Evolutionary conservation across 768 basidiomycete species (phyloP), one percentile per base, ranked within the genome.

Genomic region (Rhizopogon vesiculosus): DNA sequence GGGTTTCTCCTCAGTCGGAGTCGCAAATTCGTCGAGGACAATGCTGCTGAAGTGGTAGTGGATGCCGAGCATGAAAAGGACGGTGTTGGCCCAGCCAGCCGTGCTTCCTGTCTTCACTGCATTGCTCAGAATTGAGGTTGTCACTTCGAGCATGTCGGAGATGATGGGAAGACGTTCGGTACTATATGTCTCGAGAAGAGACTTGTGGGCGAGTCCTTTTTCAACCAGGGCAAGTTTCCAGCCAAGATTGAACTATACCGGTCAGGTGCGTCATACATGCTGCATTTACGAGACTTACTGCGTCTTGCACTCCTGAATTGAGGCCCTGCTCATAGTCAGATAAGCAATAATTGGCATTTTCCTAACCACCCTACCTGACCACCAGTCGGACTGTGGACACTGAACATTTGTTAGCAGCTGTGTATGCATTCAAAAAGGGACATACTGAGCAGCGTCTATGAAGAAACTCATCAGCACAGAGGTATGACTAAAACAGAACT

Each of bases 201-300:
- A 56, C 22, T 54, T 58, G 16, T 51, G 48, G 9, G 67, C 62
- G 33, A 61, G 56, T 4, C 62, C 59, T 53, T 65, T 66, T 19
- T 57, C 50, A 15, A 70, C 68, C 12, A 70, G 59, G 25, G 69
- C 62, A 8, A 74, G 53, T 60, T 73, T 71, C 72, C 72, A 72
- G 7, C 63, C 16, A 46, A 5, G 6, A 59, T 12, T 16, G 40
- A n/a, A 31, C n/a, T 48, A 43, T 7, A 15, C 25, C 1, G n/a
- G 45, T 57, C 59, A 35, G 41, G 42, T 45, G 41, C 15, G 6
- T 31, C 25, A 25, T 28, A 19, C 42, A 43, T 25, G 25, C 49
- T 29, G 45, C 66, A 66, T 22, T 66, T 50, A 41, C 38, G 18
- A 16, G 40, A 55, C 66, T 19, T 50, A 67, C 69, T 7, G 65